These are phyloP conservation scores for Jamesozyma piceae DNA, from an alignment of 805 yeast genomes.

Conservation along the genomic window DNA sequence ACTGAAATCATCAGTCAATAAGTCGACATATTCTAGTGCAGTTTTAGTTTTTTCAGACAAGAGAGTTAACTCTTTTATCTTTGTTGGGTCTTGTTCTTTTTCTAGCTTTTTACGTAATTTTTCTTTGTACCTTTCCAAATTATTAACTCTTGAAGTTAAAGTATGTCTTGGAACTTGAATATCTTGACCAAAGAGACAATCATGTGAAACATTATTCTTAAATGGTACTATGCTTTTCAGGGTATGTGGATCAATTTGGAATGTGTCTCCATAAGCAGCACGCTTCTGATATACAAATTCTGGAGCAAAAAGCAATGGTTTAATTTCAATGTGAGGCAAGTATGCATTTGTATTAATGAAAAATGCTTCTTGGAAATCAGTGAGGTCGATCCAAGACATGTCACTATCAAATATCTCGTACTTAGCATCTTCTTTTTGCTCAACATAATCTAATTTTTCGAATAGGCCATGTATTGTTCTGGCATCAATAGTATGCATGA, in stretches of 20 bases:
- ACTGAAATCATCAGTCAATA: constrained; percentile 17
- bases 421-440: constrained; percentile 11
- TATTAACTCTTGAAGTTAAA: constrained; percentile 16
- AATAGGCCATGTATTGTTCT: constrained; percentile 46
- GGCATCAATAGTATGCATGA: constrained; percentile 47
- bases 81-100: constrained; percentile 13
- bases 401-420: constrained; percentile 45
- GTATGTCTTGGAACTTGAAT: constrained; percentile 15
- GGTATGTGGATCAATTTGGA: constrained; percentile 33
- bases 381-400: constrained; percentile 49
- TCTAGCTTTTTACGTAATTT: constrained; percentile 35
- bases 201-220: constrained; percentile 49
- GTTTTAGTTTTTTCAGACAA: constrained; percentile 9
- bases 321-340: constrained; percentile 38
- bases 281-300: constrained; percentile 60
- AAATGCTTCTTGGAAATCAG: constrained; percentile 54
- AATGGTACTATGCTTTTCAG: constrained; percentile 36
- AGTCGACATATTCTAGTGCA: constrained; percentile 13
- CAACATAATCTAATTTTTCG: constrained; percentile 20
- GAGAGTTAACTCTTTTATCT: constrained; percentile 10
- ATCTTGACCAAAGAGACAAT: constrained; percentile 39
- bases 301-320: constrained; percentile 61
- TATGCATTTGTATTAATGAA: constrained; percentile 32
- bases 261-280: constrained; percentile 40
- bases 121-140: constrained; percentile 34